Conservation (phyloP, 805 yeast species). For the Kodamaea lidongshanica region DNA sequence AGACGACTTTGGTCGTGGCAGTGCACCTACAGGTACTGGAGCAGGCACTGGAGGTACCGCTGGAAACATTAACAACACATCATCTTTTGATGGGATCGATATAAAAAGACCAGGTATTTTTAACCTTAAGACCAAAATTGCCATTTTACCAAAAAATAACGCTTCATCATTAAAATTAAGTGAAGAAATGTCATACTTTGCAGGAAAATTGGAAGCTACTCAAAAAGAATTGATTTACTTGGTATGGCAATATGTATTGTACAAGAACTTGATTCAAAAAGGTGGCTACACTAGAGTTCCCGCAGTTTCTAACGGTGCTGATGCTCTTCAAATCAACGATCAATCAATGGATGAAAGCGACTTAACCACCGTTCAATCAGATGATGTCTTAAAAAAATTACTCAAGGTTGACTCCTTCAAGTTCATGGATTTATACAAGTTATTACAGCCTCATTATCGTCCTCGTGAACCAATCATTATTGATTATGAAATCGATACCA, state of each 20-base stretch:
- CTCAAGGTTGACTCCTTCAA: conserved; percentile 50
- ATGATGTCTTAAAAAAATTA: conserved; percentile 40
- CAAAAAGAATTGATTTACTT: conserved; percentile 80
- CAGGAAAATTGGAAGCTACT: conserved; percentile 74
- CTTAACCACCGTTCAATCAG: conserved; percentile 32
- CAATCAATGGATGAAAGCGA: conserved; percentile 26
- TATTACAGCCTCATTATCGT: conserved; percentile 59
- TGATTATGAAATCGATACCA: conserved; percentile 71
- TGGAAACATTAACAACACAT: conserved; percentile 9
- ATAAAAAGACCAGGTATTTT: conserved; percentile 68
- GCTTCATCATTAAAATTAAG: conserved; percentile 63
- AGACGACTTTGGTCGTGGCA: conserved; percentile 26
- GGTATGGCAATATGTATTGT: conserved; percentile 73
- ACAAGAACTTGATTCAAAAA: conserved; percentile 48
- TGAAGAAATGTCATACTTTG: conserved; percentile 56
- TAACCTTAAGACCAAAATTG: conserved; percentile 57
- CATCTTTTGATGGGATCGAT: conserved; percentile 78
- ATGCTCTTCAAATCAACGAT: conserved; percentile 17
- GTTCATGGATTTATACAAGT: conserved; percentile 67
- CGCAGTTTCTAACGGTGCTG: conserved; percentile 23
- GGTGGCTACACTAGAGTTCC: conserved; percentile 29
- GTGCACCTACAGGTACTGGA: no score
- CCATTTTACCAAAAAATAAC: conserved; percentile 51
- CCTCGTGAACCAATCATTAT: conserved; percentile 79
- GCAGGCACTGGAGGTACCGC: conserved; percentile 15